Conservation (phyloP, 331 rosid genomes). For the Acacia concinna region DNA sequence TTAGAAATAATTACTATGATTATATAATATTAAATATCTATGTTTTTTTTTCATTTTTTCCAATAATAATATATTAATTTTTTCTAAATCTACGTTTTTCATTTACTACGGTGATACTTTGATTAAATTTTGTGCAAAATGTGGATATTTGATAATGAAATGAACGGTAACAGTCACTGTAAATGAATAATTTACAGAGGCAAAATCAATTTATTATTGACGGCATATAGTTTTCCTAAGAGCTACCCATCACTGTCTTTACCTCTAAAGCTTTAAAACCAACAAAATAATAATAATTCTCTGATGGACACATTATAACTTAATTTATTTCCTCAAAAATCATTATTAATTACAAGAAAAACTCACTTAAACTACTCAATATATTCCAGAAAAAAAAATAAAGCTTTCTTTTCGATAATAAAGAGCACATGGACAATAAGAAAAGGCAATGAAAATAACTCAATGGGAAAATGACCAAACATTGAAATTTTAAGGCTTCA, state of each 20-base stretch:
- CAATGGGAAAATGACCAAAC: constrained; percentile 7
- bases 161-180: no score
- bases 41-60: no score
- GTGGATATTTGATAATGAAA: background rate
- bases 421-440: constrained; percentile 9
- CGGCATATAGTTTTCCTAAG: background rate
- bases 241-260: background rate
- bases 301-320: constrained; percentile 32
- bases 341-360: constrained; percentile 23
- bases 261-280: background rate
- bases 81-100: background rate
- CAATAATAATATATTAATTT: no score
- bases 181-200: background rate
- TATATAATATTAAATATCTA: no score
- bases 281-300: background rate
- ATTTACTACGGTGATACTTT: no score
- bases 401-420: constrained; percentile 13
- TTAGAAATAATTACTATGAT: no score
- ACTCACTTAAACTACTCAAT: background rate
- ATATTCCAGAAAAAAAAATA: background rate
- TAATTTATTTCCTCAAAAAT: constrained; percentile 13
- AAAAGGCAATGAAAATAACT: background rate
- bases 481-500: background rate
- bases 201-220: constrained; percentile 1
- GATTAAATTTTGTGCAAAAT: background rate